Evolutionary conservation across 345 rosid genomes (phyloP), one percentile per base, ranked within the genome.

Genomic region (Populus pruinosa): DNA sequence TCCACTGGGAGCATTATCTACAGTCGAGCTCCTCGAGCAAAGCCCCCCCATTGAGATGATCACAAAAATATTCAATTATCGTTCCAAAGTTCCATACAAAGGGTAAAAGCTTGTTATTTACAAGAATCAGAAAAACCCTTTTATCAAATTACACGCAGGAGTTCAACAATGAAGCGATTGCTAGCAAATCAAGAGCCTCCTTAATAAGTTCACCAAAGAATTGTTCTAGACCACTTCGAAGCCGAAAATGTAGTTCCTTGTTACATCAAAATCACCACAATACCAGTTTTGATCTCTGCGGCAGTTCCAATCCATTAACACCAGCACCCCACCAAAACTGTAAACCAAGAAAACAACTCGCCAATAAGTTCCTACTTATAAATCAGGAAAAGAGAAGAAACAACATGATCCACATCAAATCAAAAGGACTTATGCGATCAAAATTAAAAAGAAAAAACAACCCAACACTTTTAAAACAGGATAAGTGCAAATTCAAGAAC

Each of bases 11-110:
- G 92, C 97, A 88, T 89, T 90, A 89, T 93, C 94, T 83, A 96
- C 90, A 86, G 90, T 87, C 50, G 97, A 88, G 79, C 95, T 89
- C 94, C 94, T 90, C 80, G 99, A 93, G 91, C 99, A 93, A 85
- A 96, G 88, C 86, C 98, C 99, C 80, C 99, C 99, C 98, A 96
- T 96, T 75, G 79, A 67, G 67, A 43, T 67, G 74, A 79, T 82
- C 81, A 75, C 77, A 71, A 23, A 36, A 78, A 18, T 10, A 23
- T 69, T 83, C 82, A 83, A 66, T 62, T 74, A 80, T 74, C 72
- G 56, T 72, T 25, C 69, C 82, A 83, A 74, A 70, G 82, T 83
- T 74, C 88, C 93, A 88, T 84, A 47, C 72, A 76, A 83, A 71
- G 62, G 14, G 81, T 66, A 70, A 76, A 67, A 69, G 56, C 79